A percentile compares a stretch with the other conserved stretches of the same genome.
These are phyloP conservation scores for Colletotrichum aenigma DNA, from an alignment of 2,329 filamentous ascomycete species.

Conservation along the genomic window DNA sequence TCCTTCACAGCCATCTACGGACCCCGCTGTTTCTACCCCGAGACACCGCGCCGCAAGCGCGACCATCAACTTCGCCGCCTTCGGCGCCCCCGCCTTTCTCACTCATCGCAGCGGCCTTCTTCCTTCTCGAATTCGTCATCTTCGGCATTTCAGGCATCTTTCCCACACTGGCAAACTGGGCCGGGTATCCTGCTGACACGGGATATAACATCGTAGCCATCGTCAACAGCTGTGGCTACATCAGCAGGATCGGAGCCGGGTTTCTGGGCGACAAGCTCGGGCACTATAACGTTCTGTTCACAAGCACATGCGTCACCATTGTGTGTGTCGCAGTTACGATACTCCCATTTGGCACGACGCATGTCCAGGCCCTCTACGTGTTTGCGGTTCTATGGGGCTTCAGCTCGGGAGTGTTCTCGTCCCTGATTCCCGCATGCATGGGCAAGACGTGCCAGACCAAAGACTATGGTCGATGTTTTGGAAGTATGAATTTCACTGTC, in stretches of 20 bases:
- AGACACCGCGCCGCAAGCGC: constrained; percentile 23
- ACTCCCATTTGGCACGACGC: constrained; percentile 45
- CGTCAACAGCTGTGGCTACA: constrained; percentile 43
- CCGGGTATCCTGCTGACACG: constrained; percentile 36
- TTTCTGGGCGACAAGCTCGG: constrained; percentile 45
- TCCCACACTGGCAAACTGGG: constrained; percentile 45
- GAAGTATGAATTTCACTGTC: constrained; percentile 48
- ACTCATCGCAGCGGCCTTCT: constrained; percentile 44
- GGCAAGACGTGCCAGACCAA: constrained; percentile 50
- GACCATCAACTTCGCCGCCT: constrained; percentile 43
- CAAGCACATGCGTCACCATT: not conserved
- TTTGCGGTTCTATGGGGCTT: constrained; percentile 53
- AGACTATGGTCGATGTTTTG: constrained; percentile 37
- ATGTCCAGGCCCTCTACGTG: constrained; percentile 42
- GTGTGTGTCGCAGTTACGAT: constrained; percentile 46
- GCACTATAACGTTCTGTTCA: constrained; percentile 48
- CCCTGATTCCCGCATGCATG: constrained; percentile 45
- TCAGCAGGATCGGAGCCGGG: constrained; percentile 49
- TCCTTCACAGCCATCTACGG: not conserved
- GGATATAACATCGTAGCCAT: constrained; percentile 50
- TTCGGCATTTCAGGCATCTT: constrained; percentile 50
- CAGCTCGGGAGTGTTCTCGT: constrained; percentile 41
- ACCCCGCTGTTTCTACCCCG: accelerated
- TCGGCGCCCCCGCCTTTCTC: constrained; percentile 43
- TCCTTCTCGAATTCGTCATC: constrained; percentile 53